Conservation (phyloP, 2,329 filamentous ascomycete genomes). For the Pseudogymnoascus sp. region DNA sequence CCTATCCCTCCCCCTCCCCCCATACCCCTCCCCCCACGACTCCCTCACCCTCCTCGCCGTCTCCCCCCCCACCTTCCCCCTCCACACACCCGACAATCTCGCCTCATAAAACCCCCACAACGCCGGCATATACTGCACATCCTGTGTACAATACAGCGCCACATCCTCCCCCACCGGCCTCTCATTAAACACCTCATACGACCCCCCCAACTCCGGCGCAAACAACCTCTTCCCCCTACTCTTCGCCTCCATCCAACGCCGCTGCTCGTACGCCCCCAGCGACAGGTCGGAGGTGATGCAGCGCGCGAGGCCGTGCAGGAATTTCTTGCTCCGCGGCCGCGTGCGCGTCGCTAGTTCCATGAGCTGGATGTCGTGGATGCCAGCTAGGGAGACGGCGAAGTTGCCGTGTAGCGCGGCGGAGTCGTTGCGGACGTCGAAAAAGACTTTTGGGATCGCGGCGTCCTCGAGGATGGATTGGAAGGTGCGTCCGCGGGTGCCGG, state of each 20-base stretch:
- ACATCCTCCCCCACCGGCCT: conserved; percentile 36
- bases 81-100: neutral
- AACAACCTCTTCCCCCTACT: conserved; percentile 32
- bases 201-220: conserved; percentile 34
- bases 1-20: conserved; percentile 24
- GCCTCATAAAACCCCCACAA: conserved; percentile 26
- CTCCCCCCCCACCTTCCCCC: neutral
- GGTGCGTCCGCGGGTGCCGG: conserved; percentile 21
- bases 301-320: conserved; percentile 31
- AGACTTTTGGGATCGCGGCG: conserved; percentile 36
- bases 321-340: conserved; percentile 14
- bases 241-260: conserved; percentile 32
- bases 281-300: conserved; percentile 26
- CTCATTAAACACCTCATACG: conserved; percentile 38
- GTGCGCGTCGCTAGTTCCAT: conserved; percentile 40
- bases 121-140: conserved; percentile 35
- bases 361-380: conserved; percentile 46
- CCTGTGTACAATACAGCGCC: conserved; percentile 34
- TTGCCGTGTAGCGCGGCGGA: conserved; percentile 44
- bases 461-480: conserved; percentile 39
- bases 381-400: conserved; percentile 34
- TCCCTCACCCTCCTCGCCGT: neutral
- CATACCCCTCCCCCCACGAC: neutral
- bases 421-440: conserved; percentile 52
- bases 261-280: conserved; percentile 15